Evolutionary conservation across 495 filamentous ascomycete genomes (phyloP).

Genomic region (Tuber umbilicatum): DNA sequence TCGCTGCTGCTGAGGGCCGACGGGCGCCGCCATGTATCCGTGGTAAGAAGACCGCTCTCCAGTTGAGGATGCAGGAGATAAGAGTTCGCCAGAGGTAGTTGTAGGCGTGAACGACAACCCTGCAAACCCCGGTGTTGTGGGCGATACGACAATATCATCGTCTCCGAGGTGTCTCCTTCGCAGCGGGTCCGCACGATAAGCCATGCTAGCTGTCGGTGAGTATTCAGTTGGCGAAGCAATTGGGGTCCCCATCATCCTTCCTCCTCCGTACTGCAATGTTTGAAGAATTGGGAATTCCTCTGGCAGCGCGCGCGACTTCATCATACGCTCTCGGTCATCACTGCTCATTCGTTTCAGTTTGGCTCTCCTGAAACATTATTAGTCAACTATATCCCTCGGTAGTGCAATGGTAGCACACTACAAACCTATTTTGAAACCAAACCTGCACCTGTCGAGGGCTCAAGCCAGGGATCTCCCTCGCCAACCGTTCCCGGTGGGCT

Average conservation of each 20-base stretch:
- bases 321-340: constrained; percentile 88
- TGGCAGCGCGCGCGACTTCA: constrained; percentile 84
- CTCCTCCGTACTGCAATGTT: constrained; percentile 66
- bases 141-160: constrained; percentile 40
- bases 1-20: constrained; percentile 34
- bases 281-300: constrained; percentile 90
- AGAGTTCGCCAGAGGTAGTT: constrained; percentile 38
- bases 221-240: constrained; percentile 42
- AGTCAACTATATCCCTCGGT: constrained; percentile 10
- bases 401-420: constrained; percentile 25
- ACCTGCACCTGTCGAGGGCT: constrained; percentile 94
- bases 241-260: constrained; percentile 43
- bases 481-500: constrained; percentile 81
- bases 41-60: constrained; percentile 45
- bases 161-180: constrained; percentile 38
- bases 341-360: constrained; percentile 91
- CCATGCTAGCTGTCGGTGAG: constrained; percentile 36
- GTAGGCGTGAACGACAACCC: constrained; percentile 48
- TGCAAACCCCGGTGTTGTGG: constrained; percentile 50
- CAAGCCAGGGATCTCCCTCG: constrained; percentile 84
- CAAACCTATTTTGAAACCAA: constrained; percentile 97
- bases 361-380: constrained; percentile 58
- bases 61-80: constrained; percentile 42
- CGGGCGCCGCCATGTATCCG: constrained; percentile 40
- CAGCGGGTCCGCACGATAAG: constrained; percentile 37